Evolutionary conservation across 177 flowering plant genomes (phyloP), one percentile per base, ranked within the genome.

Genomic region (Telopea speciosissima): DNA sequence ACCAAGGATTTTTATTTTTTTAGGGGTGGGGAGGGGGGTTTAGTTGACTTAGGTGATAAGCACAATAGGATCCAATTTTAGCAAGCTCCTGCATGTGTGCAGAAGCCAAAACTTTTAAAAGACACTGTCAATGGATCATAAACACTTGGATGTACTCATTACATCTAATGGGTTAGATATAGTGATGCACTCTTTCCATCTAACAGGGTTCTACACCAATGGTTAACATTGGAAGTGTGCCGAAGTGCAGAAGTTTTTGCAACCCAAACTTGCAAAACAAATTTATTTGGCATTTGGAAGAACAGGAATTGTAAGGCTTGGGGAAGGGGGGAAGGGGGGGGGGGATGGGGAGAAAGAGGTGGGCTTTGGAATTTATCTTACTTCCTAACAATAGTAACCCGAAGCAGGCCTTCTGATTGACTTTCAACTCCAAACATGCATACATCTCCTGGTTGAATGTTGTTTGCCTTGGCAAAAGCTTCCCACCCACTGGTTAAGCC

Each of bases 401-500:
- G 62, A n/a, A 69, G 73, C 63, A 72, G 49, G 8, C 73, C 63
- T 59, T 82, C 83, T 0, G 40, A 12, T 7, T 42, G 62, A 23
- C 67, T 66, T 52, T 70, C 82, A 9, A 68, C 54, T 23, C 8
- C 68, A 36, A 84, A 76, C 62, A 49, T 11, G 68, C 86, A 85
- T n/a, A 64, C 60, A 68, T 83, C 82, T 49, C 84, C 84, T 24
- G 67, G 33, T 24, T 72, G 72, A 71, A 83, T 77, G 70, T 77
- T 70, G 73, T 85, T 83, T 49, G 81, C 83, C 68, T 67, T 52
- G 71, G 76, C 58, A 61, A 85, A 81, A 40, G 72, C 73, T 73
- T 77, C 66, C 86, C 88, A 85, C 21, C 88, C 86, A 42, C 70
- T 66, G 0, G 78, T 69, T 66, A 85, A 75, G 9, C 64, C 33